These are phyloP conservation scores for Arxiozyma slooffiae DNA, from an alignment of 1,139 yeast genomes.

Conservation along the genomic window DNA sequence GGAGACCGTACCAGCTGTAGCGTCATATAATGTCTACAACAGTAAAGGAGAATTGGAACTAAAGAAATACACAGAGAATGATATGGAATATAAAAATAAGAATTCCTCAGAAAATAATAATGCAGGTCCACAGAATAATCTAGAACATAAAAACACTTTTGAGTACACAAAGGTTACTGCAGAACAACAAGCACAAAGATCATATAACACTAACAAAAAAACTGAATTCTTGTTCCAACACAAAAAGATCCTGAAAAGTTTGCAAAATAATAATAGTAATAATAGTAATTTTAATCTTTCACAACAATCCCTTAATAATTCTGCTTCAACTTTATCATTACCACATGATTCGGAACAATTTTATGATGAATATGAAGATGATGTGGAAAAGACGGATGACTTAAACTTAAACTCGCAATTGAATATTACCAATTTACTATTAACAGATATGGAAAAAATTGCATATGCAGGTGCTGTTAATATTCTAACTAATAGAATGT, in stretches of 20 bases:
- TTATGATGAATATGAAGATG: slow-evolving; percentile 34
- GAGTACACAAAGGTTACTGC: slow-evolving; percentile 89
- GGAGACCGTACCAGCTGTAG: slow-evolving; percentile 55
- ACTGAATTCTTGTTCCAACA: slow-evolving; percentile 71
- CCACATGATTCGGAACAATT: slow-evolving; percentile 15
- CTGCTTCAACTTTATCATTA: neutral
- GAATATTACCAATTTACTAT: slow-evolving; percentile 69
- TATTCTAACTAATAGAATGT: slow-evolving; percentile 69
- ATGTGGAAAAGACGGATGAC: slow-evolving; percentile 31
- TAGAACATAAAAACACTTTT: slow-evolving; percentile 33
- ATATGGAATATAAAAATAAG: neutral
- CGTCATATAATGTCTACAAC: slow-evolving; percentile 49
- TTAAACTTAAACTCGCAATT: slow-evolving; percentile 55
- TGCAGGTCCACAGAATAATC: slow-evolving; percentile 23
- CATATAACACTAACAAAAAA: slow-evolving; percentile 61
- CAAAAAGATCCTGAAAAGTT: slow-evolving; percentile 10
- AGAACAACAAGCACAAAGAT: slow-evolving; percentile 76
- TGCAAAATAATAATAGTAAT: slow-evolving; percentile 1
- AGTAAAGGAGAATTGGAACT: slow-evolving; percentile 42
- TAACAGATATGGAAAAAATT: slow-evolving; percentile 74
- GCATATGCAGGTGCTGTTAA: slow-evolving; percentile 86
- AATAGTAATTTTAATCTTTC: neutral
- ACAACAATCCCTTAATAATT: slow-evolving; percentile 5
- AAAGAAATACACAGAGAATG: slow-evolving; percentile 8
- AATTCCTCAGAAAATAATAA: neutral